Percentiles rank a stretch among this genome's conserved stretches.
Evolutionary conservation across 2,329 filamentous ascomycete genomes (phyloP).

Genomic region (Venturia nashicola): DNA sequence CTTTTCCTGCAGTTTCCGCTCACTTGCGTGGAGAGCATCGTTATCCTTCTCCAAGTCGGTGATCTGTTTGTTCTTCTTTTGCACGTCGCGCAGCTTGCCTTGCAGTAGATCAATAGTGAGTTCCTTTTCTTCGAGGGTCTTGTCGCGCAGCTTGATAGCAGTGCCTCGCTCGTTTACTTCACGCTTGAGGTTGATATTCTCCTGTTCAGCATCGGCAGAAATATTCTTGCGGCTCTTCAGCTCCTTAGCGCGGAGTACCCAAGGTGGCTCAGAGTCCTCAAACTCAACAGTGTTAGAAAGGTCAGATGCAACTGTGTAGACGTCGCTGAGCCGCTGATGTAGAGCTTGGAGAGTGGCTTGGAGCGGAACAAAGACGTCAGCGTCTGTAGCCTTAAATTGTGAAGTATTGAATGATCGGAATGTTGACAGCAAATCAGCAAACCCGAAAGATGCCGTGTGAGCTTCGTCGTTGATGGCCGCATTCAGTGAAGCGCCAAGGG

Average conservation of each 20-base stretch:
- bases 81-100: slow-evolving; percentile 72
- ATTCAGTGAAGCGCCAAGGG: slow-evolving; percentile 55
- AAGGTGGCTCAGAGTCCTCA: slow-evolving; percentile 63
- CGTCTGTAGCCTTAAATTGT: slow-evolving; percentile 43
- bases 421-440: slow-evolving; percentile 52
- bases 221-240: slow-evolving; percentile 72
- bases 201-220: slow-evolving; percentile 72
- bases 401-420: slow-evolving; percentile 42
- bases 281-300: slow-evolving; percentile 40
- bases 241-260: slow-evolving; percentile 70
- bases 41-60: slow-evolving; percentile 43
- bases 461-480: slow-evolving; percentile 59
- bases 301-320: slow-evolving; percentile 47
- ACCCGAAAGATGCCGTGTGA: slow-evolving; percentile 52
- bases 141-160: slow-evolving; percentile 44
- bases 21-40: slow-evolving; percentile 33
- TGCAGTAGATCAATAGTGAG: slow-evolving; percentile 91
- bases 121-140: slow-evolving; percentile 72
- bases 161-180: slow-evolving; percentile 64
- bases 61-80: slow-evolving; percentile 61
- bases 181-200: slow-evolving; percentile 67
- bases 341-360: slow-evolving; percentile 53
- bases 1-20: slow-evolving; percentile 54
- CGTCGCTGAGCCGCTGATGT: slow-evolving; percentile 52
- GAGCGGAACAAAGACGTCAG: slow-evolving; percentile 59